A percentile compares a stretch with the other conserved stretches of the same genome.
Evolutionary conservation across 352 stramenopile species (phyloP).

Genomic region (Lagenidium sp.): DNA sequence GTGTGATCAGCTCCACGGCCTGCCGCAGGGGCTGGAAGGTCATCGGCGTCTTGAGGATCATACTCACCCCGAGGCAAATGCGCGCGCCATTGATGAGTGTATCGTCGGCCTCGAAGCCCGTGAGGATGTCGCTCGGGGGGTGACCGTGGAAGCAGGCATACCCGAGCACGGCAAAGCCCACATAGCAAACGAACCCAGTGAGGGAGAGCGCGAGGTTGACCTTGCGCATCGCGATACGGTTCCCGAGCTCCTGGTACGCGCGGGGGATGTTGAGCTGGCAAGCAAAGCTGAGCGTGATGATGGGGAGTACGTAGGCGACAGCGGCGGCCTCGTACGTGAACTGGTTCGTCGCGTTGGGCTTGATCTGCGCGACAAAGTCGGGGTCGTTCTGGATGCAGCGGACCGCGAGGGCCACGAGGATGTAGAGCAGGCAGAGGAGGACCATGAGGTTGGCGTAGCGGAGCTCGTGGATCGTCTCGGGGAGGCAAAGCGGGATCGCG

Average conservation of each 20-base stretch:
- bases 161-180: conserved; percentile 55
- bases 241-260: conserved; percentile 67
- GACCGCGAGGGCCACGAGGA: conserved; percentile 50
- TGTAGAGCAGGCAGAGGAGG: conserved; percentile 73
- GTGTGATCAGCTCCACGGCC: conserved; percentile 58
- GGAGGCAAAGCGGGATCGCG: conserved; percentile 67
- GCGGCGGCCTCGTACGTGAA: conserved; percentile 53
- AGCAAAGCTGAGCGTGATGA: conserved; percentile 74
- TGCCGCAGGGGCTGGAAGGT: conserved; percentile 80
- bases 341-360: conserved; percentile 28
- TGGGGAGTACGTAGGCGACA: conserved; percentile 64
- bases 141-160: conserved; percentile 76
- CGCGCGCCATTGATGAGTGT: conserved; percentile 71
- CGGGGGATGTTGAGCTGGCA: conserved; percentile 78
- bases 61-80: conserved; percentile 57
- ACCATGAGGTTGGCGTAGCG: conserved; percentile 74
- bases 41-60: conserved; percentile 81
- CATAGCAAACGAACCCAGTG: conserved; percentile 46
- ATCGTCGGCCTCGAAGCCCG: conserved; percentile 57
- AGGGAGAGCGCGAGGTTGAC: conserved; percentile 55
- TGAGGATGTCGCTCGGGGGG: conserved; percentile 80
- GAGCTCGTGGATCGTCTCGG: conserved; percentile 78
- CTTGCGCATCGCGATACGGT: conserved; percentile 56
- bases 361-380: conserved; percentile 25
- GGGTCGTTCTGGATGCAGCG: conserved; percentile 36